Conservation (phyloP, 768 basidiomycete species). For the Auricularia sp. region DNA sequence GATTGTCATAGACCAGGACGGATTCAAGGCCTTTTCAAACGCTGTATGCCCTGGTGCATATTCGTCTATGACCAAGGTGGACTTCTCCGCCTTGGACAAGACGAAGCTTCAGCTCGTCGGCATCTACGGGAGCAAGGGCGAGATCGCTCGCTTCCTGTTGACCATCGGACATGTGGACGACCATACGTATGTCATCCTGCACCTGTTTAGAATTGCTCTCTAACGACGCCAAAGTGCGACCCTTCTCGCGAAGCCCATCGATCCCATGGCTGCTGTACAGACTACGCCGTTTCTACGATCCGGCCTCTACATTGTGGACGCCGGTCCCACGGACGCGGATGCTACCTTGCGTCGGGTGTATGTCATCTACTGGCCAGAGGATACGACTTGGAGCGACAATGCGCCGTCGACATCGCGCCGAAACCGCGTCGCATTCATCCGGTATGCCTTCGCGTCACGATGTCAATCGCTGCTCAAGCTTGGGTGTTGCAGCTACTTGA, state of each 20-base stretch:
- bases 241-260: neutral
- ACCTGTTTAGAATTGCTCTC: neutral
- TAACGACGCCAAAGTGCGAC: neutral
- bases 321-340: conserved; percentile 11
- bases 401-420: conserved; percentile 34
- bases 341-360: conserved; percentile 23
- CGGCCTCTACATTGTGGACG: conserved; percentile 37
- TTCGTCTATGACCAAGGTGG: conserved; percentile 41
- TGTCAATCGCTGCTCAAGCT: too few relatives aligned
- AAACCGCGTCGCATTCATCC: conserved; percentile 54
- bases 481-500: conserved; percentile 38
- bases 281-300: conserved; percentile 29
- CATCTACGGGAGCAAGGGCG: conserved; percentile 44
- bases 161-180: conserved; percentile 29
- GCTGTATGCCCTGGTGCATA: conserved; percentile 42
- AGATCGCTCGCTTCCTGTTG: conserved; percentile 38
- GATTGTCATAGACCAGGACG: conserved; percentile 47
- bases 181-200: conserved; percentile 26
- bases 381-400: conserved; percentile 47
- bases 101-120: conserved; percentile 40
- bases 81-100: conserved; percentile 44
- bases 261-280: neutral
- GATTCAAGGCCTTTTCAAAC: conserved; percentile 40
- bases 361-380: conserved; percentile 54
- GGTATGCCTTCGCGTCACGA: conserved; percentile 25